Conservation (phyloP, 306 rosid genomes). For the Quercus agrifolia region DNA sequence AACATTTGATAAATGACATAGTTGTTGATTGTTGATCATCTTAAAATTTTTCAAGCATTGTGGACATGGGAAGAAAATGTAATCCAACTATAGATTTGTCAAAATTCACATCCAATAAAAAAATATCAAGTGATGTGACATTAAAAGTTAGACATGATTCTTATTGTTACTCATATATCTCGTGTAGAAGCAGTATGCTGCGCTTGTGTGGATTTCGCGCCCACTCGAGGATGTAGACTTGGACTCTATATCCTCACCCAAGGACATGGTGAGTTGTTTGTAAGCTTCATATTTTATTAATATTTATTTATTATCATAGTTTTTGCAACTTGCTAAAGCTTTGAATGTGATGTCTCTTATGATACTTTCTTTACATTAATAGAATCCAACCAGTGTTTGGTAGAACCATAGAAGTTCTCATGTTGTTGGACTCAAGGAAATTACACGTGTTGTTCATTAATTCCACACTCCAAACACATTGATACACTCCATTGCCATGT, state of each 20-base stretch:
- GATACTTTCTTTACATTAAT: background rate
- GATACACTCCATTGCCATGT: background rate
- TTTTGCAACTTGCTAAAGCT: background rate
- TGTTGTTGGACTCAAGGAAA: background rate
- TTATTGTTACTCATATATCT: slow-evolving; percentile 13
- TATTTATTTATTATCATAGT: background rate
- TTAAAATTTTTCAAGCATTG: too few species aligned
- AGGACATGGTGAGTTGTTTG: slow-evolving; percentile 44
- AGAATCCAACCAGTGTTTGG: background rate
- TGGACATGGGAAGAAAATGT: too few species aligned
- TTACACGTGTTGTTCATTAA: background rate
- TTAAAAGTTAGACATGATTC: background rate
- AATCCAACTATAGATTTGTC: too few species aligned
- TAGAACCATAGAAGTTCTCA: background rate
- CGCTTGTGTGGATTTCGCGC: slow-evolving; percentile 88
- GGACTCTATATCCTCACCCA: slow-evolving; percentile 46
- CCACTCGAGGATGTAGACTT: slow-evolving; percentile 64
- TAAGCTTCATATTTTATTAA: background rate
- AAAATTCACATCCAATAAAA: too few species aligned
- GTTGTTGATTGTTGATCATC: too few species aligned
- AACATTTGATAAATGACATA: too few species aligned
- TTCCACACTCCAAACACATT: background rate
- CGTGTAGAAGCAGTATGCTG: slow-evolving; percentile 85
- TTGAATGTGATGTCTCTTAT: background rate
- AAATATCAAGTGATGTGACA: too few species aligned